phyloP scores from a whole-genome alignment of 192 early-diverging fungal genomes.

The Coemansia erecta region DNA sequence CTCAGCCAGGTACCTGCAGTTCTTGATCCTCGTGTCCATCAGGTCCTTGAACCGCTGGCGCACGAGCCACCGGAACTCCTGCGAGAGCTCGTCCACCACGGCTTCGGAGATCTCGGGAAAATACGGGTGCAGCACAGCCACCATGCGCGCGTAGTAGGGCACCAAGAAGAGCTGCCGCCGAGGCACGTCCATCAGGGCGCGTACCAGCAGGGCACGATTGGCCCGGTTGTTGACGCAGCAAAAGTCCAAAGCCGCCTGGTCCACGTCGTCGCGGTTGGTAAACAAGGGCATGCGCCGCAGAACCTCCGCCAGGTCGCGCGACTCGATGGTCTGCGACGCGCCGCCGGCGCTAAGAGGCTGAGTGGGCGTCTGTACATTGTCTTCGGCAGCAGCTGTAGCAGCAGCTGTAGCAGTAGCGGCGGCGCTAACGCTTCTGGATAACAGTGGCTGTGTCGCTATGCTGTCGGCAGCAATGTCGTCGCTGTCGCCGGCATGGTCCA shows the following conservation, averaged over 20 bases:
- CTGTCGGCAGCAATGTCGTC: not conserved
- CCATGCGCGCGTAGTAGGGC: conserved; percentile 87
- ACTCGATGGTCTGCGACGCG: conserved; percentile 23
- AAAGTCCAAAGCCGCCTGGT: conserved; percentile 89
- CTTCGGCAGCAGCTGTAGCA: no score
- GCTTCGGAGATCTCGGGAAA: conserved; percentile 81
- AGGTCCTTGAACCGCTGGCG: conserved; percentile 62
- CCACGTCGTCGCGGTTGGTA: conserved; percentile 80
- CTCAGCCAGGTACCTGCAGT: conserved; percentile 84
- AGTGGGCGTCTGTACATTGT: no score
- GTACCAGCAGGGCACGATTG: conserved; percentile 74
- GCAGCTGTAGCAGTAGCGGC: not conserved
- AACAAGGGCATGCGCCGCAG: conserved; percentile 71
- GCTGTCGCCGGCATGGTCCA: conserved; percentile 6
- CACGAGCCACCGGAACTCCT: conserved; percentile 61
- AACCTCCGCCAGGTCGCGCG: conserved; percentile 62
- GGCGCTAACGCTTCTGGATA: not conserved
- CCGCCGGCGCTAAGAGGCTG: conserved; percentile 17
- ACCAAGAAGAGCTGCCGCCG: conserved; percentile 79
- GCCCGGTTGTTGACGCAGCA: conserved; percentile 84
- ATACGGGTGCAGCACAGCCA: conserved; percentile 82
- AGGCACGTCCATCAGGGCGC: conserved; percentile 73
- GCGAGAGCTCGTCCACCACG: conserved; percentile 59
- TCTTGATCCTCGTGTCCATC: conserved; percentile 53
- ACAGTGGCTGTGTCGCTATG: not conserved